Percentiles rank a stretch among this genome's conserved stretches.
These are phyloP conservation scores for Microbotryomycetes sp. DNA, from an alignment of 1,284 basidiomycete genomes.

Conservation along the genomic window DNA sequence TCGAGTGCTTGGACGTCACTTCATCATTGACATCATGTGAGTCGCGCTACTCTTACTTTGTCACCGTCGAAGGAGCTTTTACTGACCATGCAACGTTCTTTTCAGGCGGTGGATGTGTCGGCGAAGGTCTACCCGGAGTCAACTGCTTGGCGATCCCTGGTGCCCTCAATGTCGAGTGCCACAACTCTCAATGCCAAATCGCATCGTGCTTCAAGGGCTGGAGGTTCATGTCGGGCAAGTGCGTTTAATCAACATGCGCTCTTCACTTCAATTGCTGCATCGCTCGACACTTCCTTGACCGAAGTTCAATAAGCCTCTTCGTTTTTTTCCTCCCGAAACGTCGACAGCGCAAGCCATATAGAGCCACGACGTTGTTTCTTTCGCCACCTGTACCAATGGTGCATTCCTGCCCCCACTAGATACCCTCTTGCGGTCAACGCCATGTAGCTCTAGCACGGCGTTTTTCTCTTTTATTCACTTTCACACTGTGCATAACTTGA, in stretches of 20 bases:
- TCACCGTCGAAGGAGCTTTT: background rate
- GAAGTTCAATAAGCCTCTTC: too few relatives aligned
- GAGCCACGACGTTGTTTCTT: too few relatives aligned
- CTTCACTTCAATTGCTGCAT: too few relatives aligned
- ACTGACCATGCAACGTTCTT: background rate
- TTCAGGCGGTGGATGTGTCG: conserved; percentile 19
- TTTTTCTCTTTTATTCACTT: too few relatives aligned
- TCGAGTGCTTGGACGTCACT: conserved; percentile 22
- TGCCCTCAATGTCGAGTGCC: conserved; percentile 18
- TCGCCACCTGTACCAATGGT: too few relatives aligned
- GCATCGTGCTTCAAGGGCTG: conserved; percentile 3
- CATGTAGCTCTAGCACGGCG: too few relatives aligned
- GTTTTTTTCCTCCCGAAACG: too few relatives aligned
- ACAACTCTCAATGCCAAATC: conserved; percentile 10
- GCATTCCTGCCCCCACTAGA: too few relatives aligned
- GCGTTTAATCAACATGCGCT: background rate
- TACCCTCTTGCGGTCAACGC: too few relatives aligned
- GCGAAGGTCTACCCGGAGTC: conserved; percentile 1
- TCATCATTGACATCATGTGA: conserved; percentile 2
- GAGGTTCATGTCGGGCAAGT: background rate
- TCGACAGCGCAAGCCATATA: too few relatives aligned
- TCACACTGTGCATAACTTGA: too few relatives aligned
- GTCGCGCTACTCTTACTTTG: background rate
- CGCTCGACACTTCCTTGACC: too few relatives aligned
- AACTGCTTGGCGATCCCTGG: conserved; percentile 26